Conservation (phyloP, 768 basidiomycete genomes). For the Glaciozyma antarctica region DNA sequence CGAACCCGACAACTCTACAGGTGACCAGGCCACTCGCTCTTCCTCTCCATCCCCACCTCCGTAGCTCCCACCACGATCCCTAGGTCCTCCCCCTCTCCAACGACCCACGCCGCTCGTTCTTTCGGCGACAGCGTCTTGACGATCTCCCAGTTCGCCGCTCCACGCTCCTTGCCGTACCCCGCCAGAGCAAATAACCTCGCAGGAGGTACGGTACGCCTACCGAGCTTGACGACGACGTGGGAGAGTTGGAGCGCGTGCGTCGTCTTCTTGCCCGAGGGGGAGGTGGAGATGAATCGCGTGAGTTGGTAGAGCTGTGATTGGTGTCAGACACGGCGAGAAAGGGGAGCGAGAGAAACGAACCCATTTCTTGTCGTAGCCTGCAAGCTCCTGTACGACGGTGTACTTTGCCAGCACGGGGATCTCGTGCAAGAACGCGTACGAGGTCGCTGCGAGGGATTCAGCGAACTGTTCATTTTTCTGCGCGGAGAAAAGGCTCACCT, state of each 20-base stretch:
- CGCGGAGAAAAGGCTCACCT: not conserved
- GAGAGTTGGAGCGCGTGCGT: conserved; percentile 12
- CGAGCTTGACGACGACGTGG: conserved; percentile 23
- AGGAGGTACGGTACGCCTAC: conserved; percentile 20
- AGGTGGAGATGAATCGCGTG: conserved; percentile 15
- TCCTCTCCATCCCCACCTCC: conserved; percentile 15
- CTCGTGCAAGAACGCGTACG: conserved; percentile 17
- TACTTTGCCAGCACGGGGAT: conserved; percentile 18
- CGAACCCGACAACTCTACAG: too few species aligned
- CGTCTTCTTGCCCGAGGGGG: conserved; percentile 3
- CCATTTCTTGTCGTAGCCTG: conserved; percentile 25
- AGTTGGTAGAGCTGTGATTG: conserved; percentile 4
- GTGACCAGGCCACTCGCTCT: conserved; percentile 12
- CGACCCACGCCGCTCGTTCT: conserved; percentile 19
- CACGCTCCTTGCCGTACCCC: conserved; percentile 8
- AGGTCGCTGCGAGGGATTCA: not conserved
- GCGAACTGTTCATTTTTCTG: not conserved
- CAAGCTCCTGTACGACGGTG: conserved; percentile 6
- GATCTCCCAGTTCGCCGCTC: conserved; percentile 13
- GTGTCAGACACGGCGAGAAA: not conserved
- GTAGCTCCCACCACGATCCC: conserved; percentile 6
- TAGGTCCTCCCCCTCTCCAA: not conserved
- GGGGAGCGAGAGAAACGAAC: not conserved
- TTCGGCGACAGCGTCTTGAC: conserved; percentile 6
- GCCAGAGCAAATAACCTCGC: conserved; percentile 16